phyloP scores from a whole-genome alignment of 2,329 filamentous ascomycete genomes.

The Pseudocercospora eumusae region DNA sequence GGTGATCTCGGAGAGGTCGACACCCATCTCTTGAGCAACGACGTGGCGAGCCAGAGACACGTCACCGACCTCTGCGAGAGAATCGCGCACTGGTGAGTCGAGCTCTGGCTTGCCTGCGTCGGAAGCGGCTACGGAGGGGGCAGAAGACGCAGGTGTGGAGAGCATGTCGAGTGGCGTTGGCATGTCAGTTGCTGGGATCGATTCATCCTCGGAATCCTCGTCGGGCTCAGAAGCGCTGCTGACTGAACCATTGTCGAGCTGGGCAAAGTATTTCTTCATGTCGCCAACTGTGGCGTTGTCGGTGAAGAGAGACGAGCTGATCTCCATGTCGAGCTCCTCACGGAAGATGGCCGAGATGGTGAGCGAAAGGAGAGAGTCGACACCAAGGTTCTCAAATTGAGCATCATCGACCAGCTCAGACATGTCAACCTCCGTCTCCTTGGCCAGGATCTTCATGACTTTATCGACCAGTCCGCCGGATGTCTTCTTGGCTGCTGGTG shows the following conservation, averaged over 20 bases:
- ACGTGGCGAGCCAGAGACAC: conserved; percentile 52
- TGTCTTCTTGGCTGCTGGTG: conserved; percentile 56
- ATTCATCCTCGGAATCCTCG: conserved; percentile 45
- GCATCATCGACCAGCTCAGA: conserved; percentile 61
- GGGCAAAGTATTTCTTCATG: conserved; percentile 59
- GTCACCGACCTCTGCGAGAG: conserved; percentile 41
- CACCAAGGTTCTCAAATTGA: conserved; percentile 63
- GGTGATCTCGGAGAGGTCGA: conserved; percentile 60
- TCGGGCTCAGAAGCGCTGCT: conserved; percentile 39
- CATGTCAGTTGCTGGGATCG: conserved; percentile 44
- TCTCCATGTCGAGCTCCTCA: conserved; percentile 61
- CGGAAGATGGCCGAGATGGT: conserved; percentile 64
- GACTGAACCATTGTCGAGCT: conserved; percentile 42
- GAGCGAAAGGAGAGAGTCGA: conserved; percentile 62
- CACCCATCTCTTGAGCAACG: conserved; percentile 62
- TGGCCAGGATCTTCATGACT: conserved; percentile 67
- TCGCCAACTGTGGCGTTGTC: conserved; percentile 62
- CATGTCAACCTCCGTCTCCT: conserved; percentile 62
- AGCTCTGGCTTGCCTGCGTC: conserved; percentile 45
- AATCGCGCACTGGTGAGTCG: conserved; percentile 40
- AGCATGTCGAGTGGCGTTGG: conserved; percentile 48
- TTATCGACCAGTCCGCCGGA: conserved; percentile 50
- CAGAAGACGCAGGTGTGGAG: conserved; percentile 54
- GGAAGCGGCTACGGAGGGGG: conserved; percentile 45
- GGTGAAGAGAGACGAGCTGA: conserved; percentile 61